Conservation (phyloP, 2,329 filamentous ascomycete genomes). For the Sarocladium brachiariae region DNA sequence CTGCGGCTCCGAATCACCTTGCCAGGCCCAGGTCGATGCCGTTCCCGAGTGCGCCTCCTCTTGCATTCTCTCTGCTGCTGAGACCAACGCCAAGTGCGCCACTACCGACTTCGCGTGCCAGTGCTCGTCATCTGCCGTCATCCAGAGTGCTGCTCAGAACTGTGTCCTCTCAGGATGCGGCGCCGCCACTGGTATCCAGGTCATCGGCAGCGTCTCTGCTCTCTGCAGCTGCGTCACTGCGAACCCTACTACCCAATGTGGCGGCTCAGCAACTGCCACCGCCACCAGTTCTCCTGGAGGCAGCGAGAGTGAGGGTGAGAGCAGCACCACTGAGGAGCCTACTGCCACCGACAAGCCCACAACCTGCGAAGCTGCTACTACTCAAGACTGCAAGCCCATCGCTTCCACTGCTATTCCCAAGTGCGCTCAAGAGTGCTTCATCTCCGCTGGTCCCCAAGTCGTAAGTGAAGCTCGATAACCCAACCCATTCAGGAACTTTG, state of each 20-base stretch:
- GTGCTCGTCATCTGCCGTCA: constrained; percentile 16
- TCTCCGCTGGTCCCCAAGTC: constrained; percentile 15
- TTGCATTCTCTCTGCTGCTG: constrained; percentile 21
- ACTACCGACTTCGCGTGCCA: constrained; percentile 19
- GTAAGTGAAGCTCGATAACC: constrained; percentile 11
- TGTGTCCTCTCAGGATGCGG: constrained; percentile 20
- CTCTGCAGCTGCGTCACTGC: constrained; percentile 20
- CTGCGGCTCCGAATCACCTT: constrained; percentile 18
- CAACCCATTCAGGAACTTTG: no score
- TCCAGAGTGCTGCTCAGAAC: constrained; percentile 15
- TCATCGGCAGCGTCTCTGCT: constrained; percentile 15
- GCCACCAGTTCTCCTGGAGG: not conserved
- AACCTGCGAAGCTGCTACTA: constrained; percentile 13
- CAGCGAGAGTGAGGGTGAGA: not conserved
- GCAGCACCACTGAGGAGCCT: no score
- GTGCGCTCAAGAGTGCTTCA: constrained; percentile 19
- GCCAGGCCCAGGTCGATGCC: constrained; percentile 19
- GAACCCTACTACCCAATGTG: constrained; percentile 17
- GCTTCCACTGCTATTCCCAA: no score
- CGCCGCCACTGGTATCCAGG: constrained; percentile 12
- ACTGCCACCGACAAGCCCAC: not conserved
- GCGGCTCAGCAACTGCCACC: constrained; percentile 6
- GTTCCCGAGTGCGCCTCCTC: constrained; percentile 18
- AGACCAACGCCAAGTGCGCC: constrained; percentile 16
- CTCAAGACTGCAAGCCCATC: constrained; percentile 14